These are phyloP conservation scores for Drosera spatulata DNA, from an alignment of 179 eudicot species.

Conservation along the genomic window DNA sequence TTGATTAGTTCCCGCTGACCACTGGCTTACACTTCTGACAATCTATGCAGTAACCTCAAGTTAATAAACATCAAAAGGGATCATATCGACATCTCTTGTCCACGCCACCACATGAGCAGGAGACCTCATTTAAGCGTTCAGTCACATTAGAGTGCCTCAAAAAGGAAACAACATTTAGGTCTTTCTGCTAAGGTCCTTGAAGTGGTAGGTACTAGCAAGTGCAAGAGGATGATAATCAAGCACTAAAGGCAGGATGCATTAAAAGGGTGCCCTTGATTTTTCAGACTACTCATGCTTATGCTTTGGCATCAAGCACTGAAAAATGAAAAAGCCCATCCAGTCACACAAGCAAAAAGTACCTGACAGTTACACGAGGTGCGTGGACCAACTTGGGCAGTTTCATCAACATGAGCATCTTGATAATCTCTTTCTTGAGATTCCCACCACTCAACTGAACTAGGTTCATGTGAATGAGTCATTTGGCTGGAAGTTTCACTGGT, in stretches of 20 bases:
- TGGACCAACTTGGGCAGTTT: conserved; percentile 82
- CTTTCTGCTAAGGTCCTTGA: too few species aligned
- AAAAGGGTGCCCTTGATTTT: background rate
- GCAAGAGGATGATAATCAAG: too few species aligned
- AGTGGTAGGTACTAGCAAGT: too few species aligned
- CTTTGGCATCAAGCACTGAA: background rate
- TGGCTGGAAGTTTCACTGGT: conserved; percentile 14
- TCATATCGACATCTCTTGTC: too few species aligned
- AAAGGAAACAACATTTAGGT: too few species aligned
- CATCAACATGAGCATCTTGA: conserved; percentile 48
- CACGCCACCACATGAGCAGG: too few species aligned
- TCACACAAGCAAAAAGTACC: conserved; percentile 25
- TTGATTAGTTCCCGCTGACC: conserved; percentile 99
- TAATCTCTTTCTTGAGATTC: conserved; percentile 67
- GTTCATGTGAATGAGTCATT: conserved; percentile 14
- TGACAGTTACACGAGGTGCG: conserved; percentile 88
- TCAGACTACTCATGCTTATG: background rate
- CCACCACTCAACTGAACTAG: conserved; percentile 73
- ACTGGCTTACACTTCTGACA: conserved; percentile 88
- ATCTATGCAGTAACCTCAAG: conserved; percentile 28
- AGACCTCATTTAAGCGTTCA: too few species aligned
- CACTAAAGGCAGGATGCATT: too few species aligned
- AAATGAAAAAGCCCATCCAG: background rate
- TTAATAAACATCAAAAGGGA: too few species aligned
- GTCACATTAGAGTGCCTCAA: too few species aligned